Base-by-base conservation (phyloP, 148 eudicot genomes). In the Diospyros kaki region DNA sequence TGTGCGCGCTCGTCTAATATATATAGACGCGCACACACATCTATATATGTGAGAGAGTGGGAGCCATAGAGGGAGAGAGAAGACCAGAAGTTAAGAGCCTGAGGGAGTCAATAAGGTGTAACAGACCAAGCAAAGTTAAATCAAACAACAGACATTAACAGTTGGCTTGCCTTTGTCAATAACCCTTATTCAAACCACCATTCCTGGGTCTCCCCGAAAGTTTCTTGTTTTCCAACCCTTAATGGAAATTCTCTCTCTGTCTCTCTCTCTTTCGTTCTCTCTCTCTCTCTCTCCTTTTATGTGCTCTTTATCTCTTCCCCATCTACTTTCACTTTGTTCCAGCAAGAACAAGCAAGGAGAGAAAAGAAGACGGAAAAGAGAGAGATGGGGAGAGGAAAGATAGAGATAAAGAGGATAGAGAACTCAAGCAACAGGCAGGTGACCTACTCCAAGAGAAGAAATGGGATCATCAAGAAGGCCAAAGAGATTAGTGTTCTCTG, bases 361-460 rank as follows among this genome's bases (percentile, higher is more conserved):
- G 61, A 61, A 43, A 64, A 61, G 45, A 66, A 53, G 41, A 15
- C 64, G 45, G 82, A 65, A 77, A 39, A 77, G 70, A 53, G 42
- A 65, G 66, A 79, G 6, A 93, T 93, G 98, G 98, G 96, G 62
- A 89, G 98, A 68, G 98, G 96, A 62, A 93, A 93, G 82, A 93
- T 93, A 38, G 98, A 90, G 81, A 93, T 93, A 77, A 93, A 89
- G 79, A 93, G 93, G 77, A 93, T 93, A 75, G 98, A 93, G 77
- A 93, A 89, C 85, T 18, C 88, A 70, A 93, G 81, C 61, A 93
- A 93, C 76, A 89, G 98, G 81, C 98, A 93, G 59, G 96, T 91
- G 2, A 93, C 98, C 2, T 93, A 85, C 81, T 87, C 98, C 59
- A 93, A 90, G 82, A 87, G 98, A 78, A 87, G 88, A 52, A 82